phyloP scores from a whole-genome alignment of 352 stramenopile species.

The Poterioochromonas sp. region DNA sequence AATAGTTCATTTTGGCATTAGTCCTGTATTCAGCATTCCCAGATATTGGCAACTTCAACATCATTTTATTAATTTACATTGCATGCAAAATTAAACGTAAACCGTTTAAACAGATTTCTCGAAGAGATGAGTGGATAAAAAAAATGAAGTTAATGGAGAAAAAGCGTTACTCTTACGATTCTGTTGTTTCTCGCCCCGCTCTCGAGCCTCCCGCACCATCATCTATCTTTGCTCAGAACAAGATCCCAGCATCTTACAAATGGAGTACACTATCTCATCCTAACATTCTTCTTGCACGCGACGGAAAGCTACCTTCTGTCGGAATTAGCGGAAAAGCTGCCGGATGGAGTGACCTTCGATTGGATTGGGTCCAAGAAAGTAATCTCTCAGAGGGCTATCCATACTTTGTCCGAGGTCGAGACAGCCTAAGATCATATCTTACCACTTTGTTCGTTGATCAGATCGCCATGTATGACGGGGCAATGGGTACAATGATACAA shows the following conservation, averaged over 20 bases:
- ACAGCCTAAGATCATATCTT: conserved; percentile 64
- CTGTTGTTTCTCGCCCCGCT: not conserved
- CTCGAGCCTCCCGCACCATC: conserved; percentile 15
- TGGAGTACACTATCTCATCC: conserved; percentile 6
- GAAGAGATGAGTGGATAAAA: no score
- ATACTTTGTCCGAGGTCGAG: conserved; percentile 64
- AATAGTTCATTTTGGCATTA: no score
- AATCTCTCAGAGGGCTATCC: conserved; percentile 50
- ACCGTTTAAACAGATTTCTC: no score
- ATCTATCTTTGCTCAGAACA: conserved; percentile 22
- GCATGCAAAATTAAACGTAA: no score
- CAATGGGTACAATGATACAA: conserved; percentile 96
- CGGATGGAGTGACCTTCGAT: conserved; percentile 22
- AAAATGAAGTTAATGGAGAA: no score
- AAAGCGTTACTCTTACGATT: conserved; percentile 30
- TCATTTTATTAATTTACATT: no score
- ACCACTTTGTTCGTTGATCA: conserved; percentile 53
- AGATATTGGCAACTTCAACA: no score
- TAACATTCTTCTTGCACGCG: not conserved
- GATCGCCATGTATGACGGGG: conserved; percentile 27
- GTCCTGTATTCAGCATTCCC: no score
- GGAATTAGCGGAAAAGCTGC: not conserved
- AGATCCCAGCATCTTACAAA: conserved; percentile 10
- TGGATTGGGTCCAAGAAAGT: conserved; percentile 45
- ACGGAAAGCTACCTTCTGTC: not conserved